A percentile compares a stretch with the other conserved stretches of the same genome.
These are phyloP conservation scores for Ascochyta lentis DNA, from an alignment of 2,329 filamentous ascomycete genomes.

Conservation along the genomic window DNA sequence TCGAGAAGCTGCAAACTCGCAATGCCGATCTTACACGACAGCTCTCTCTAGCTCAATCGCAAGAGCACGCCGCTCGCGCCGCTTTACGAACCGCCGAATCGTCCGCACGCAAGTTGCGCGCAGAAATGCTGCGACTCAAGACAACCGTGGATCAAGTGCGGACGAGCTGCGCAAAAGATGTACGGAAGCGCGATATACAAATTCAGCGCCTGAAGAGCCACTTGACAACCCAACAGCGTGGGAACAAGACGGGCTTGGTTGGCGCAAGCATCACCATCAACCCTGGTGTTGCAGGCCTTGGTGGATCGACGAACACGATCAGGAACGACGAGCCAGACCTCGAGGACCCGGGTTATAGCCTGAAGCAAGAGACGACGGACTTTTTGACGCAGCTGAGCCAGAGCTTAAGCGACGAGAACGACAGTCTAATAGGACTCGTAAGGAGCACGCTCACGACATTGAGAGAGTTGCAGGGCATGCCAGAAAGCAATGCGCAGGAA, in stretches of 20 bases:
- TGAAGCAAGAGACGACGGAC: slow-evolving; percentile 87
- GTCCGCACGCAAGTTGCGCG: slow-evolving; percentile 76
- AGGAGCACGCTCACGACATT: slow-evolving; percentile 74
- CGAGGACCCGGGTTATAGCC: slow-evolving; percentile 67
- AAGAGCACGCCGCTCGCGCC: slow-evolving; percentile 72
- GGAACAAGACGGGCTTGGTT: slow-evolving; percentile 54
- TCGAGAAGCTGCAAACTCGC: slow-evolving; percentile 64
- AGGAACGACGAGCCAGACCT: slow-evolving; percentile 62
- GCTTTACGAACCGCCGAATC: slow-evolving; percentile 78
- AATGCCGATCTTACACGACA: slow-evolving; percentile 64
- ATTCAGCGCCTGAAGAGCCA: slow-evolving; percentile 89
- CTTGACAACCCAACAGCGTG: slow-evolving; percentile 68
- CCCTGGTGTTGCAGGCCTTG: slow-evolving; percentile 40
- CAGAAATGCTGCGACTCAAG: slow-evolving; percentile 82
- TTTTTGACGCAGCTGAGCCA: slow-evolving; percentile 87
- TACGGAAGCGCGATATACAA: slow-evolving; percentile 87
- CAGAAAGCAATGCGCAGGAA: slow-evolving; percentile 41
- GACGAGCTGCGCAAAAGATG: slow-evolving; percentile 85
- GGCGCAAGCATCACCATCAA: slow-evolving; percentile 58
- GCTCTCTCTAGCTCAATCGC: slow-evolving; percentile 67
- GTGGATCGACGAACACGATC: slow-evolving; percentile 46
- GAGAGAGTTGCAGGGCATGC: slow-evolving; percentile 66
- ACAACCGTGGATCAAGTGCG: slow-evolving; percentile 81
- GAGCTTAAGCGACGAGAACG: slow-evolving; percentile 89
- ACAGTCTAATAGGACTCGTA: slow-evolving; percentile 75